A percentile compares a stretch with the other conserved stretches of the same genome.
These are phyloP conservation scores for Aspergillus ochraceoroseus DNA, from an alignment of 2,329 filamentous ascomycete species.

Conservation along the genomic window DNA sequence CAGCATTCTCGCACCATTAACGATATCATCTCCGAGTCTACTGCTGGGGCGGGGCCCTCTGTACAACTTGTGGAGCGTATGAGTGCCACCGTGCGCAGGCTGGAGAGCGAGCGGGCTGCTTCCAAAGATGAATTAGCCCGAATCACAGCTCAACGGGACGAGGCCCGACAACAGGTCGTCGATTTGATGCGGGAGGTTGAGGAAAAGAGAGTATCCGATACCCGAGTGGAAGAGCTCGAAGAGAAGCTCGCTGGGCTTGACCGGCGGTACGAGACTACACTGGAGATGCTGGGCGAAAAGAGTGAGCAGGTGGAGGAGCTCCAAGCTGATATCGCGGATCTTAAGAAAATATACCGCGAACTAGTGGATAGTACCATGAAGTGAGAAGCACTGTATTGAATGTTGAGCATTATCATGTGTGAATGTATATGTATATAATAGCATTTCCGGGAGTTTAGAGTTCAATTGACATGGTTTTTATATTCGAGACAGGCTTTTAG, in stretches of 20 bases:
- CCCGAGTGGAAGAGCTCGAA: slow-evolving; percentile 62
- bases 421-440: slow-evolving; percentile 11
- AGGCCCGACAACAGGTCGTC: slow-evolving; percentile 88
- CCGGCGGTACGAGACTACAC: slow-evolving; percentile 76
- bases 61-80: slow-evolving; percentile 95
- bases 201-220: slow-evolving; percentile 57
- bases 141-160: slow-evolving; percentile 79
- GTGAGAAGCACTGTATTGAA: slow-evolving; percentile 39
- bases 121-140: slow-evolving; percentile 79
- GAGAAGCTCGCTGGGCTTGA: slow-evolving; percentile 64
- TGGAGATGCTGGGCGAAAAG: slow-evolving; percentile 95
- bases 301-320: slow-evolving; percentile 92
- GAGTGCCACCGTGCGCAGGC: slow-evolving; percentile 82
- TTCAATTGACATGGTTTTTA: slow-evolving; percentile 3
- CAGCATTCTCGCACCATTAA: slow-evolving; percentile 58
- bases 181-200: slow-evolving; percentile 82
- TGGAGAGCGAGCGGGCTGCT: slow-evolving; percentile 87
- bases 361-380: slow-evolving; percentile 79
- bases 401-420: too few species aligned
- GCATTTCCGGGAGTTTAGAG: slow-evolving; percentile 1
- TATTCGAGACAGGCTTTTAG: too few species aligned
- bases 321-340: slow-evolving; percentile 77
- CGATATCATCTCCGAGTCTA: slow-evolving; percentile 84
- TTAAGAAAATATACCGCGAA: slow-evolving; percentile 95
- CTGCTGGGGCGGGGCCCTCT: slow-evolving; percentile 81